phyloP scores from a whole-genome alignment of 495 filamentous ascomycete species.

The Aspergillus coremiiformis region DNA sequence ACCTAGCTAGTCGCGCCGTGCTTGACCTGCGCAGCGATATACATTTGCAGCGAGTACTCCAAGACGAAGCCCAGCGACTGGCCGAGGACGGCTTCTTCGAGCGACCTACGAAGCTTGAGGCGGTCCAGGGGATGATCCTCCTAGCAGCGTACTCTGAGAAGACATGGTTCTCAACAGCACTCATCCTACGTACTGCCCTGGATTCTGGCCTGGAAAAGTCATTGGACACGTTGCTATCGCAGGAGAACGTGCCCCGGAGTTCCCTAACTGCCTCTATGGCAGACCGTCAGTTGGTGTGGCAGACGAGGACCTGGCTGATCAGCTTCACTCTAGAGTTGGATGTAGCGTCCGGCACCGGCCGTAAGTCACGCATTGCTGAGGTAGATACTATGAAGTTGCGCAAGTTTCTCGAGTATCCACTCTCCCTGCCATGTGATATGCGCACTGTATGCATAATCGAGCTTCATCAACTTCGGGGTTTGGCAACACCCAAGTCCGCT shows the following conservation, averaged over 20 bases:
- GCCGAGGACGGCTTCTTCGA: conserved; percentile 41
- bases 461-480: conserved; percentile 36
- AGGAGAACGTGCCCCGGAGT: conserved; percentile 31
- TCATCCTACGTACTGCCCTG: conserved; percentile 36
- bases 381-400: conserved; percentile 34
- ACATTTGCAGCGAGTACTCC: conserved; percentile 37
- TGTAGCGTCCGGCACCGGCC: conserved; percentile 37
- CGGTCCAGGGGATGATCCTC: conserved; percentile 39
- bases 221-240: conserved; percentile 30
- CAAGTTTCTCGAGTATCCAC: conserved; percentile 35
- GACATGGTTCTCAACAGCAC: conserved; percentile 39
- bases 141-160: conserved; percentile 40
- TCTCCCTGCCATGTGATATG: conserved; percentile 37
- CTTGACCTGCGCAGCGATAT: conserved; percentile 31
- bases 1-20: conserved; percentile 35
- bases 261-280: conserved; percentile 35
- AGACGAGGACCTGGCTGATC: conserved; percentile 38
- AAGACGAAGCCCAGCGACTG: conserved; percentile 37
- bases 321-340: conserved; percentile 38
- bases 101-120: conserved; percentile 37
- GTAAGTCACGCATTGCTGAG: conserved; percentile 37
- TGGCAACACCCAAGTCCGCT: background rate
- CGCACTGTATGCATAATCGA: conserved; percentile 38
- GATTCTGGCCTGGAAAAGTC: conserved; percentile 39
- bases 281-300: conserved; percentile 37